Conservation (phyloP, 768 basidiomycete species). For the Tylopilus intermedius region DNA sequence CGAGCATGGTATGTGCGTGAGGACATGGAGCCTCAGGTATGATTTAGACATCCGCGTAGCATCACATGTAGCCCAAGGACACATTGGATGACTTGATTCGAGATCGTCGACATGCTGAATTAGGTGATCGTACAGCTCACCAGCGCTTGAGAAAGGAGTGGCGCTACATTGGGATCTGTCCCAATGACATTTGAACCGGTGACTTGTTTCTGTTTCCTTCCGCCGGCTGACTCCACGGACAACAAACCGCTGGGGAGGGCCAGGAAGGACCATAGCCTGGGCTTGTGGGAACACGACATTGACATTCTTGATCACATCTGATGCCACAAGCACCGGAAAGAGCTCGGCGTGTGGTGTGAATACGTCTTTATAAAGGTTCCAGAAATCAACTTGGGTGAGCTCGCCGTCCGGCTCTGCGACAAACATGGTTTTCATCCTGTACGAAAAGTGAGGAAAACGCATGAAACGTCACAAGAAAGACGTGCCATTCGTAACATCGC, state of each 20-base stretch:
- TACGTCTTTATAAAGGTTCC: constrained; percentile 86
- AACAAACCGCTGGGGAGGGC: constrained; percentile 71
- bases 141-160: constrained; percentile 44
- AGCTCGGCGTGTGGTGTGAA: constrained; percentile 60
- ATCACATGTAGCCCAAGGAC: constrained; percentile 71
- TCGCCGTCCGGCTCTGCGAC: constrained; percentile 69
- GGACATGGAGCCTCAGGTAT: constrained; percentile 59
- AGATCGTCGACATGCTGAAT: constrained; percentile 48
- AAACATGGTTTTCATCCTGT: constrained; percentile 92
- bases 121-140: constrained; percentile 73
- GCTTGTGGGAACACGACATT: constrained; percentile 81
- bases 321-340: constrained; percentile 68
- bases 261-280: constrained; percentile 79
- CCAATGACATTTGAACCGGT: constrained; percentile 79
- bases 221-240: constrained; percentile 79
- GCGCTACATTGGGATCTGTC: constrained; percentile 52
- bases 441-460: constrained; percentile 10
- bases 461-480: not conserved
- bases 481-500: constrained; percentile 79
- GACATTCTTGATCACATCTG: constrained; percentile 93
- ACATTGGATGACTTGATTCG: constrained; percentile 46
- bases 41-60: constrained; percentile 43
- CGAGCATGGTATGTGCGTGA: constrained; percentile 68
- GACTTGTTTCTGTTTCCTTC: constrained; percentile 51
- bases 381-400: constrained; percentile 91